Percentiles rank a stretch among this genome's conserved stretches.
phyloP scores from a whole-genome alignment of 345 rosid genomes.

The Euphorbia peplus region DNA sequence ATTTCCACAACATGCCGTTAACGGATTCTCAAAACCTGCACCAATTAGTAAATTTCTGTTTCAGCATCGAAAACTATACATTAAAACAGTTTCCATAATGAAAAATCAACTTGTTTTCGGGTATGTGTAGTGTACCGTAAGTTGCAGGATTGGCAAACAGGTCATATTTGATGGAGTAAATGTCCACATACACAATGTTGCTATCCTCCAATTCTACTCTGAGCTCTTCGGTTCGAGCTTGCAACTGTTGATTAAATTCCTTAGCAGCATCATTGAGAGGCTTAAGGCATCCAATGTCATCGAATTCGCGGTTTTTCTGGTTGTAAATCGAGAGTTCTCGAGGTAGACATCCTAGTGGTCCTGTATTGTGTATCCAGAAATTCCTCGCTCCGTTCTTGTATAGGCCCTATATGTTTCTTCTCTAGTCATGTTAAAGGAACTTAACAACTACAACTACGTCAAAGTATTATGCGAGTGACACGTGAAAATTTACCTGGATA shows the following conservation, averaged over 20 bases:
- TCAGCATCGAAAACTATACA: background rate
- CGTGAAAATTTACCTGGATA: conserved; percentile 34
- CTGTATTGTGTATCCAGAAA: conserved; percentile 66
- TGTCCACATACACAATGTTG: conserved; percentile 52
- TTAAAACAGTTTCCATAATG: background rate
- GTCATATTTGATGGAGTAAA: conserved; percentile 51
- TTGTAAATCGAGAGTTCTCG: conserved; percentile 38
- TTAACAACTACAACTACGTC: background rate
- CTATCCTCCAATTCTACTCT: conserved; percentile 37
- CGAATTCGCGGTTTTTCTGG: conserved; percentile 36
- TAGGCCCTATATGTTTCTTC: conserved; percentile 27
- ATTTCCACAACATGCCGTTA: conserved; percentile 53
- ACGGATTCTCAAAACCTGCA: conserved; percentile 53
- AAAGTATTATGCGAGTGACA: no score
- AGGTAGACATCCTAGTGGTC: conserved; percentile 71
- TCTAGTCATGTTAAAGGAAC: no score
- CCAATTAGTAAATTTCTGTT: no score
- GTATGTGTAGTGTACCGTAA: conserved; percentile 32
- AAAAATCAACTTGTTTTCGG: background rate
- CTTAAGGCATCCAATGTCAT: conserved; percentile 53
- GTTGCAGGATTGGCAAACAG: conserved; percentile 38
- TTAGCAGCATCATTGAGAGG: conserved; percentile 52
- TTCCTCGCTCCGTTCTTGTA: conserved; percentile 56
- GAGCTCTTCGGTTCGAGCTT: conserved; percentile 38
- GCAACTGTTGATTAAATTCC: conserved; percentile 44